Conservation (phyloP, 2,329 filamentous ascomycete genomes). For the Penicillium decumbens region DNA sequence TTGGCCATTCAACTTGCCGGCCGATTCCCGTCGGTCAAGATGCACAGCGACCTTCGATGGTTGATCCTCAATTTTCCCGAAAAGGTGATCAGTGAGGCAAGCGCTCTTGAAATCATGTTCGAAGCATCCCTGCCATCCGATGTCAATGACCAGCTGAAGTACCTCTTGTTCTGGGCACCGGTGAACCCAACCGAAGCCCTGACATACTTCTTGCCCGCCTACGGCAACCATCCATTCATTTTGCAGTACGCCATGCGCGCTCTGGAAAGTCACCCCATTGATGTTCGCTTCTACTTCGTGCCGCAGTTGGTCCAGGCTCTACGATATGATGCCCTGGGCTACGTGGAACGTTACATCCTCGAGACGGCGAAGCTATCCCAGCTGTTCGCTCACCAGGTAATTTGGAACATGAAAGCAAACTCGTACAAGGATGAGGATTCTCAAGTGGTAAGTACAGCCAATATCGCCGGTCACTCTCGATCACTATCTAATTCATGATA, state of each 20-base stretch:
- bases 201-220: slow-evolving; percentile 87
- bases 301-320: slow-evolving; percentile 96
- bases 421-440: slow-evolving; percentile 96
- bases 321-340: slow-evolving; percentile 86
- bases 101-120: slow-evolving; percentile 77
- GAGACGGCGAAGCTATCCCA: slow-evolving; percentile 98
- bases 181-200: slow-evolving; percentile 90
- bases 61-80: slow-evolving; percentile 78
- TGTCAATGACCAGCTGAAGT: slow-evolving; percentile 81
- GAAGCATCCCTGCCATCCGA: slow-evolving; percentile 71
- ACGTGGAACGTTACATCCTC: slow-evolving; percentile 92
- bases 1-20: slow-evolving; percentile 80
- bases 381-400: slow-evolving; percentile 96
- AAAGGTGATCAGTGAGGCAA: slow-evolving; percentile 73
- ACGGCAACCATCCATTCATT: slow-evolving; percentile 84
- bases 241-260: slow-evolving; percentile 96
- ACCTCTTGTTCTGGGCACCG: slow-evolving; percentile 86
- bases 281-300: slow-evolving; percentile 98
- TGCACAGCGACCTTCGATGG: slow-evolving; percentile 72
- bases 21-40: slow-evolving; percentile 69
- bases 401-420: slow-evolving; percentile 99
- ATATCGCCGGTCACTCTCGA: not conserved
- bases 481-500: slow-evolving; percentile 8
- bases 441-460: slow-evolving; percentile 58
- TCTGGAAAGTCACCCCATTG: slow-evolving; percentile 88